These are phyloP conservation scores for Phycomyces nitens DNA, from an alignment of 192 early-diverging fungal genomes.

Conservation along the genomic window DNA sequence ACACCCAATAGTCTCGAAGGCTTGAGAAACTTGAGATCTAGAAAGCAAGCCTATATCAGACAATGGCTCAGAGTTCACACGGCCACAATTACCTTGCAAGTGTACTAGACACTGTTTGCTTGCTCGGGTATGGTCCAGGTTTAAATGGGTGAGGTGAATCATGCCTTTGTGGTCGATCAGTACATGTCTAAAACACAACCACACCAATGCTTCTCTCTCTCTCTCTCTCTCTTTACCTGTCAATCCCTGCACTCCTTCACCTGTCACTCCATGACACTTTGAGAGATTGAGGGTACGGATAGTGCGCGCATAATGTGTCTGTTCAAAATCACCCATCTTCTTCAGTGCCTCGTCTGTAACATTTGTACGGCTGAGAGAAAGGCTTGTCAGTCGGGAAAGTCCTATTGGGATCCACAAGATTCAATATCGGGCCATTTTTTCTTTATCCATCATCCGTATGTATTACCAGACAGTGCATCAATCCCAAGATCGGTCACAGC, in stretches of 20 bases:
- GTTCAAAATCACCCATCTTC: constrained; percentile 16
- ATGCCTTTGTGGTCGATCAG: too few relatives aligned
- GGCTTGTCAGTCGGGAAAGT: constrained; percentile 23
- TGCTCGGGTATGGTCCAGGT: constrained; percentile 41
- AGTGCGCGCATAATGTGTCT: constrained; percentile 3
- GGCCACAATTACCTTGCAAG: constrained; percentile 19
- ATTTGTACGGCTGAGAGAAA: constrained; percentile 30
- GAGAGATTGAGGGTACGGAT: constrained; percentile 19
- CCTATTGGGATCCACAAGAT: too few relatives aligned
- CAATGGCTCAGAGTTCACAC: too few relatives aligned
- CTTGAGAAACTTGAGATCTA: too few relatives aligned
- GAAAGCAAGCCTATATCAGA: too few relatives aligned
- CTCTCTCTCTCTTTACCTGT: constrained; percentile 10
- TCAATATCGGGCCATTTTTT: neutral
- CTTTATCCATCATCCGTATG: too few relatives aligned
- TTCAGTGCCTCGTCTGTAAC: constrained; percentile 24
- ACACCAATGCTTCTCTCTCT: neutral
- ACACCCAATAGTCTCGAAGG: too few relatives aligned
- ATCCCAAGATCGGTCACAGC: constrained; percentile 39
- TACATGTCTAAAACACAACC: too few relatives aligned
- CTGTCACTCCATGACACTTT: constrained; percentile 11
- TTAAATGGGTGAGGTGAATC: constrained; percentile 31
- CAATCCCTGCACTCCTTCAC: constrained; percentile 17
- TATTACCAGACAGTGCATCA: constrained; percentile 34
- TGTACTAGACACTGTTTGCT: constrained; percentile 16